Percentiles rank a stretch among this genome's conserved stretches.
These are phyloP conservation scores for Arachnopeziza araneosa DNA, from an alignment of 2,329 filamentous ascomycete species.

Conservation along the genomic window DNA sequence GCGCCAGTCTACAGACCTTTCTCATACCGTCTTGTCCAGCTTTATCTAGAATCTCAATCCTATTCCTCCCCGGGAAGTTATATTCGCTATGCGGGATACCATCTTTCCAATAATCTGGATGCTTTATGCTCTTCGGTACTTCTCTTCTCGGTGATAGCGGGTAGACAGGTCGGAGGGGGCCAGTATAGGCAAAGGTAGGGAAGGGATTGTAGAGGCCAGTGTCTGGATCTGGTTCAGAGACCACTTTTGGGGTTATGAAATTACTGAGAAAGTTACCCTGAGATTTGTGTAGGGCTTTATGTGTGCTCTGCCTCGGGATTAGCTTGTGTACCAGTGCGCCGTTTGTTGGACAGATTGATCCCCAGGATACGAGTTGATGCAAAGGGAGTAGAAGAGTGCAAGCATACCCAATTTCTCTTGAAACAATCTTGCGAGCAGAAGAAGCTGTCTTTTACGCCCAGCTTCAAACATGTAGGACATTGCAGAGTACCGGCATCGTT, in stretches of 20 bases:
- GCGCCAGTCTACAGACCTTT: constrained; percentile 78
- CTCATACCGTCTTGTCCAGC: constrained; percentile 81
- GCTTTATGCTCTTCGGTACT: constrained; percentile 73
- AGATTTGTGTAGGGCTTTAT: constrained; percentile 81
- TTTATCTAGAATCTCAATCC: constrained; percentile 75
- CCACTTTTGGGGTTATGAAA: constrained; percentile 69
- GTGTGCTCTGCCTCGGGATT: constrained; percentile 54
- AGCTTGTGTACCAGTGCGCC: constrained; percentile 2
- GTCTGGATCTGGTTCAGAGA: constrained; percentile 88
- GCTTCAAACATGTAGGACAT: constrained; percentile 91
- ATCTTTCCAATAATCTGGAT: constrained; percentile 83
- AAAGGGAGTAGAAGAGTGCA: neutral
- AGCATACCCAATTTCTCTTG: constrained; percentile 91
- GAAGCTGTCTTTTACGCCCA: constrained; percentile 81
- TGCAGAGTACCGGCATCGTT: constrained; percentile 84
- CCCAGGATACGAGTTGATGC: too few relatives aligned
- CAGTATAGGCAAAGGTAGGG: constrained; percentile 79
- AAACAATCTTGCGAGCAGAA: constrained; percentile 99
- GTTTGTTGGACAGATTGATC: neutral
- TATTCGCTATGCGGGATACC: constrained; percentile 64
- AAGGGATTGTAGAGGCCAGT: constrained; percentile 90
- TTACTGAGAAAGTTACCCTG: constrained; percentile 70
- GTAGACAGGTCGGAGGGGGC: constrained; percentile 78
- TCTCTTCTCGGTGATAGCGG: constrained; percentile 67
- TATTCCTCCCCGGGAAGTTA: constrained; percentile 62